Conservation (phyloP, 2,329 filamentous ascomycete species). For the Aspergillus sclerotialis region DNA sequence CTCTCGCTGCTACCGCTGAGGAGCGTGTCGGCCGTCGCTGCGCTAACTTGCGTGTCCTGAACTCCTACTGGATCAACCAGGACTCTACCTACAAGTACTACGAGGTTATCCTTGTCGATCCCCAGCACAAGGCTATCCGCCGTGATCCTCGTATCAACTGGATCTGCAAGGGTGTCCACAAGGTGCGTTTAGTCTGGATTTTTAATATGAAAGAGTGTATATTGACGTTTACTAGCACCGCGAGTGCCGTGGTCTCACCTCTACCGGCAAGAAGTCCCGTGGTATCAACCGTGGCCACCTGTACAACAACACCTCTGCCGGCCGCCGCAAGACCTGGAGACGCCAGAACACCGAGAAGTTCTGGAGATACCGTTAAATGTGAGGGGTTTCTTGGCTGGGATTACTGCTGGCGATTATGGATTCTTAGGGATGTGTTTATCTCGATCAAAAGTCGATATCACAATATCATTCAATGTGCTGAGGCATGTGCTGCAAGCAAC, state of each 20-base stretch:
- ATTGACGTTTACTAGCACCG: conserved; percentile 60
- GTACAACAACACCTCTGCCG: conserved; percentile 97
- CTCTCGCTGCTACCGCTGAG: conserved; percentile 94
- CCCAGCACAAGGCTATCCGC: conserved; percentile 99
- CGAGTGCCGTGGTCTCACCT: conserved; percentile 92
- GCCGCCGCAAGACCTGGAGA: conserved; percentile 99
- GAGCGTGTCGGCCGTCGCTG: conserved; percentile 99
- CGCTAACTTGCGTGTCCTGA: conserved; percentile 97
- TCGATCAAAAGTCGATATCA: conserved; percentile 24
- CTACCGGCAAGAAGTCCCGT: conserved; percentile 98
- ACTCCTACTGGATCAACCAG: conserved; percentile 99
- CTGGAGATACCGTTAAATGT: conserved; percentile 82
- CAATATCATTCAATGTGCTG: conserved; percentile 18
- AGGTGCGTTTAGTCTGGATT: conserved; percentile 43
- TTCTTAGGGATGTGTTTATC: conserved; percentile 28
- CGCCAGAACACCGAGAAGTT: conserved; percentile 98
- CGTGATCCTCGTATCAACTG: conserved; percentile 99
- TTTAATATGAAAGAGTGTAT: not conserved
- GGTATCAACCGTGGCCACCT: conserved; percentile 98
- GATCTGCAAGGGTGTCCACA: conserved; percentile 99
- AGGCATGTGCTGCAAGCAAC: conserved; percentile 30
- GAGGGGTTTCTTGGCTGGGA: conserved; percentile 17
- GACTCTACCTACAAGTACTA: conserved; percentile 99
- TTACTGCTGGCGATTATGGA: conserved; percentile 21
- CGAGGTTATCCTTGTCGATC: conserved; percentile 99